phyloP scores from a whole-genome alignment of 2,329 filamentous ascomycete species.

The Rhynchosporium graminicola region DNA sequence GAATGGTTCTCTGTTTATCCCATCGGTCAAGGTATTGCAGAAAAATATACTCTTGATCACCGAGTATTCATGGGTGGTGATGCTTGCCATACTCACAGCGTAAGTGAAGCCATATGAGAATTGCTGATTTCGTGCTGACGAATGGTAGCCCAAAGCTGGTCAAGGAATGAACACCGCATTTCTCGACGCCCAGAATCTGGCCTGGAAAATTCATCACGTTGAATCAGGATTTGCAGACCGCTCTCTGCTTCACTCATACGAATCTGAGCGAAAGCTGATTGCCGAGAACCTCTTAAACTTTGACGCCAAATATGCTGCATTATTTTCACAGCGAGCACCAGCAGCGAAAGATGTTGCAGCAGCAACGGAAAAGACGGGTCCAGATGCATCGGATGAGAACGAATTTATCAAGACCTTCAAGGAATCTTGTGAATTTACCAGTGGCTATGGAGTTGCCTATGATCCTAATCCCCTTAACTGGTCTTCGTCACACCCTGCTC shows the following conservation, averaged over 20 bases:
- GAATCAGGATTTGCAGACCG: slow-evolving; percentile 79
- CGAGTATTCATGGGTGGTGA: slow-evolving; percentile 75
- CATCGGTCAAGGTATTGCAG: slow-evolving; percentile 72
- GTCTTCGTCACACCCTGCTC: slow-evolving; percentile 70
- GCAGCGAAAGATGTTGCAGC: slow-evolving; percentile 71
- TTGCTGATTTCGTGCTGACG: slow-evolving; percentile 55
- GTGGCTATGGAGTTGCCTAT: slow-evolving; percentile 88
- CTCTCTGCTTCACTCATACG: slow-evolving; percentile 78
- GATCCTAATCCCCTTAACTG: slow-evolving; percentile 82
- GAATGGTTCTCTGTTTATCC: slow-evolving; percentile 79
- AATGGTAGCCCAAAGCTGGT: slow-evolving; percentile 68
- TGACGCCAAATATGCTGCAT: slow-evolving; percentile 83
- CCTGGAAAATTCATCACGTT: slow-evolving; percentile 94
- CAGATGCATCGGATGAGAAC: slow-evolving; percentile 57
- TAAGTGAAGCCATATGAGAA: slow-evolving; percentile 45
- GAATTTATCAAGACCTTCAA: slow-evolving; percentile 90
- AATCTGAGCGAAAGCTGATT: slow-evolving; percentile 79
- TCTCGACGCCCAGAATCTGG: slow-evolving; percentile 81
- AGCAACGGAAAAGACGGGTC: slow-evolving; percentile 50
- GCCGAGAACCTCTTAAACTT: slow-evolving; percentile 84
- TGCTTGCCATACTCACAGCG: slow-evolving; percentile 77
- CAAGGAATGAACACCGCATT: slow-evolving; percentile 83
- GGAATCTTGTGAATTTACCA: slow-evolving; percentile 87
- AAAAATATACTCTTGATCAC: slow-evolving; percentile 66
- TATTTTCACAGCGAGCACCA: slow-evolving; percentile 80